Evolutionary conservation across 2,329 filamentous ascomycete genomes (phyloP).

Genomic region (Tolypocladium sp.): DNA sequence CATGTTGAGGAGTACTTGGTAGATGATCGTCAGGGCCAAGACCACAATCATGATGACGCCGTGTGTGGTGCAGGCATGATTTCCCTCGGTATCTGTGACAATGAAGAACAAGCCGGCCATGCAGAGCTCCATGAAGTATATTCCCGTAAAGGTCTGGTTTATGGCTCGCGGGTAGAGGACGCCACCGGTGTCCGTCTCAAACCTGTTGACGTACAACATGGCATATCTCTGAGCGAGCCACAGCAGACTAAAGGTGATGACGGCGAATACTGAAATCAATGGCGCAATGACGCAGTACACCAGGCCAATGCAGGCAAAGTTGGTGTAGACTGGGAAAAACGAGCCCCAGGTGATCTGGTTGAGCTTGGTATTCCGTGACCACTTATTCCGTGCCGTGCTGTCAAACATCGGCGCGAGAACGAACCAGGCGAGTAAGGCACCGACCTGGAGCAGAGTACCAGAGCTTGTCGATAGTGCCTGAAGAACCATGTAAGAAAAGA

Average conservation of each 20-base stretch:
- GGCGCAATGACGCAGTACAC: slow-evolving; percentile 87
- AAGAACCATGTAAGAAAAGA: slow-evolving; percentile 97
- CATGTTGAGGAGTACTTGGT: slow-evolving; percentile 70
- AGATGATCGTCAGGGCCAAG: slow-evolving; percentile 60
- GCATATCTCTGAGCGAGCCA: slow-evolving; percentile 97
- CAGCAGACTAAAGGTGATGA: slow-evolving; percentile 82
- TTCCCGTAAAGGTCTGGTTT: slow-evolving; percentile 88
- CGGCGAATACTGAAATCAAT: slow-evolving; percentile 84
- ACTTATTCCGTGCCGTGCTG: slow-evolving; percentile 74
- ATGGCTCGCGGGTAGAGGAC: slow-evolving; percentile 85
- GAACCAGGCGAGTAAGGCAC: slow-evolving; percentile 73
- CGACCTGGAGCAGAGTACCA: slow-evolving; percentile 76
- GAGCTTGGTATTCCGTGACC: slow-evolving; percentile 71
- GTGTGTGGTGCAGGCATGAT: slow-evolving; percentile 59
- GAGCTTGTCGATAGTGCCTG: slow-evolving; percentile 88
- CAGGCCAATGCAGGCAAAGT: slow-evolving; percentile 84
- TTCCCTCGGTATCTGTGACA: slow-evolving; percentile 44
- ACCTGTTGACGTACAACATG: slow-evolving; percentile 88
- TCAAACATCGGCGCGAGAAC: slow-evolving; percentile 73
- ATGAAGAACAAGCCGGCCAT: slow-evolving; percentile 87
- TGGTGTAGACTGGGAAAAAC: slow-evolving; percentile 94
- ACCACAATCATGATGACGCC: slow-evolving; percentile 78
- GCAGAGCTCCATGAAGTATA: slow-evolving; percentile 91
- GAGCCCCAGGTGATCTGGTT: slow-evolving; percentile 79
- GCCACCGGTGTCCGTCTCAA: slow-evolving; percentile 84